Evolutionary conservation across 768 basidiomycete genomes (phyloP).

Genomic region (Gloeopeniophorella convolvens): DNA sequence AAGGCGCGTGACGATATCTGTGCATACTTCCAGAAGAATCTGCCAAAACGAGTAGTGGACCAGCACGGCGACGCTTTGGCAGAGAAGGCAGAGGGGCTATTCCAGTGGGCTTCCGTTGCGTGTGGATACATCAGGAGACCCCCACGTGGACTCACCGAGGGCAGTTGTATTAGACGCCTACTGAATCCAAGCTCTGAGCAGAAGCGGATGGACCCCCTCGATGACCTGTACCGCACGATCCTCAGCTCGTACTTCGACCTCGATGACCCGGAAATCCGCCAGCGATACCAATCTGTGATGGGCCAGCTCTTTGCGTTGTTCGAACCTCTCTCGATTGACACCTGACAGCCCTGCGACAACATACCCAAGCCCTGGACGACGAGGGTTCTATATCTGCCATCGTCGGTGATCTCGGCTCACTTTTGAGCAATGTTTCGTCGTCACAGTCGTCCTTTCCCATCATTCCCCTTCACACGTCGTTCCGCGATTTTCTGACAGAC

Average conservation of each 20-base stretch:
- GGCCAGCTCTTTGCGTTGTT: constrained; percentile 1
- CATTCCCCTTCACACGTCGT: background rate
- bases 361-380: background rate
- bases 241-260: background rate
- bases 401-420: background rate
- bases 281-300: background rate
- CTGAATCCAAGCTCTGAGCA: background rate
- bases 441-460: background rate
- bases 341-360: no score
- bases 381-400: background rate
- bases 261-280: background rate
- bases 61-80: background rate
- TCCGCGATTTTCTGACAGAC: background rate
- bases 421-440: background rate
- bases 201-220: background rate
- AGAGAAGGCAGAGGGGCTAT: background rate
- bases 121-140: background rate
- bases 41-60: background rate
- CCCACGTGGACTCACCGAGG: background rate
- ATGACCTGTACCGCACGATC: background rate
- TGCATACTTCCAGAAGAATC: background rate
- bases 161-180: background rate
- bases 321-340: no score
- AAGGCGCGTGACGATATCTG: background rate
- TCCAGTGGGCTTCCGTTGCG: background rate